A percentile compares a stretch with the other conserved stretches of the same genome.
These are phyloP conservation scores for Fusarium floridanum DNA, from an alignment of 2,329 filamentous ascomycete genomes.

Conservation along the genomic window DNA sequence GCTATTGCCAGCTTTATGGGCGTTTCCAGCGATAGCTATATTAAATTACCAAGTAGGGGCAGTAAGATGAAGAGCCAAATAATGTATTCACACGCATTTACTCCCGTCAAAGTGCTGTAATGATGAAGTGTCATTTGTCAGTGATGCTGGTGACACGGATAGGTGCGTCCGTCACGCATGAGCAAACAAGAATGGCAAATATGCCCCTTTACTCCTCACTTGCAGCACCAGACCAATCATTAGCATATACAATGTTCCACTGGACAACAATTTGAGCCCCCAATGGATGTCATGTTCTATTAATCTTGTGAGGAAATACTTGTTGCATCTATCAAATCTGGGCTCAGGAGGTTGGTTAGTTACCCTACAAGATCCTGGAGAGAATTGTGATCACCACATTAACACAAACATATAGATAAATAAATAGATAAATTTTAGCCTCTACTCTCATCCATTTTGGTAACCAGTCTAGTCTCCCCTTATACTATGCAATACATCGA, in stretches of 20 bases:
- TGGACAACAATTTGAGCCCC: neutral
- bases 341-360: neutral
- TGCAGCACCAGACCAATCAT: neutral
- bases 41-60: neutral
- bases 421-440: neutral
- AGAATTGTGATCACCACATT: neutral
- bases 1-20: neutral
- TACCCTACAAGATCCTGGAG: neutral
- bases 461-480: neutral
- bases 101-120: neutral
- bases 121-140: neutral
- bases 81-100: neutral
- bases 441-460: neutral
- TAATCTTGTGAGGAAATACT: neutral
- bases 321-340: neutral
- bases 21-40: neutral
- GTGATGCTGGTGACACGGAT: neutral
- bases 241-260: neutral
- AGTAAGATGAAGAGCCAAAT: neutral
- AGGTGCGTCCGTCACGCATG: neutral
- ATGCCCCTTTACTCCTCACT: neutral
- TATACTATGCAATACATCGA: neutral
- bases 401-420: neutral
- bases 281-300: neutral
- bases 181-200: constrained; percentile 1